A percentile compares a stretch with the other conserved stretches of the same genome.
Evolutionary conservation across 768 basidiomycete genomes (phyloP).

Genomic region (Neoboletus subvelutipes): DNA sequence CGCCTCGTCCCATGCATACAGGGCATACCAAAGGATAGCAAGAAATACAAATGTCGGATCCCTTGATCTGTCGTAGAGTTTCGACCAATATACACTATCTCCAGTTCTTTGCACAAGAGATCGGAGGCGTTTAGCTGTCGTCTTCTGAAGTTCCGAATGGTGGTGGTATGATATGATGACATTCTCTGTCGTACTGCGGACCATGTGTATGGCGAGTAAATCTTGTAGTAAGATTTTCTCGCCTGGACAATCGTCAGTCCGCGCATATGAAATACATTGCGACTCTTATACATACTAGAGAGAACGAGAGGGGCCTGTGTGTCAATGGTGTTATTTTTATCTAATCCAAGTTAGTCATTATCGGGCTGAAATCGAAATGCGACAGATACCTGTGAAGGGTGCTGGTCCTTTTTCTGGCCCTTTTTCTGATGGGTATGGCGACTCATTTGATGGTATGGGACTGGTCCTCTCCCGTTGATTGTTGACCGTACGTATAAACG

Average conservation of each 20-base stretch:
- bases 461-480: constrained; percentile 19
- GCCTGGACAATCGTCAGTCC: constrained; percentile 6
- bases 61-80: constrained; percentile 30
- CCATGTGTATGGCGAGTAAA: constrained; percentile 40
- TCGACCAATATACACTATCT: constrained; percentile 38
- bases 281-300: constrained; percentile 11
- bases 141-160: constrained; percentile 23
- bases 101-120: constrained; percentile 34
- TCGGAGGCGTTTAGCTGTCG: constrained; percentile 28
- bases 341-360: constrained; percentile 8
- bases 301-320: constrained; percentile 35
- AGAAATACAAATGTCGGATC: constrained; percentile 37
- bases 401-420: constrained; percentile 3
- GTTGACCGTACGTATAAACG: constrained; percentile 40
- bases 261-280: not conserved
- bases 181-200: constrained; percentile 27
- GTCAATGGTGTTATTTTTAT: constrained; percentile 29
- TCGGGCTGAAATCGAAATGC: not conserved
- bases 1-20: constrained; percentile 64
- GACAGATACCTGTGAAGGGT: constrained; percentile 18
- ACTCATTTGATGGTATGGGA: constrained; percentile 21
- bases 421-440: not conserved
- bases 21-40: constrained; percentile 54
- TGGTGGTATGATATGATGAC: constrained; percentile 39
- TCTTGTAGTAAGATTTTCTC: constrained; percentile 33